These are phyloP conservation scores for Mucor mucedo DNA, from an alignment of 371 early-diverging fungal genomes.

Conservation along the genomic window DNA sequence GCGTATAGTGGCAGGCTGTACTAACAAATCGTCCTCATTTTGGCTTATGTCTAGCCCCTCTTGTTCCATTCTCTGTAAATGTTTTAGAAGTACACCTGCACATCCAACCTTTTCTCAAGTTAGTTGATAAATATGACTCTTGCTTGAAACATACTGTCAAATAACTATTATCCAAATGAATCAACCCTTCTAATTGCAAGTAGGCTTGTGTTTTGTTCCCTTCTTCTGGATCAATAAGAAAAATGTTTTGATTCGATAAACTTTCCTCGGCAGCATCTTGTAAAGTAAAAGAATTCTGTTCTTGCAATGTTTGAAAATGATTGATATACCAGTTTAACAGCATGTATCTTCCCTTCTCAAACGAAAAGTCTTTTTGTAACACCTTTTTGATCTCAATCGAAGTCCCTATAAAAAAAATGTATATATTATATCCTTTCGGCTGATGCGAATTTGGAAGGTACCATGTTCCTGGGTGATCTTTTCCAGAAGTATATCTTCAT, in stretches of 20 bases:
- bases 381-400: conserved; percentile 43
- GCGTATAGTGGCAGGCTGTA: conserved; percentile 33
- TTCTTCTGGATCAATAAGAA: conserved; percentile 35
- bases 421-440: neutral
- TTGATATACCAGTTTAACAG: conserved; percentile 30
- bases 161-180: conserved; percentile 54
- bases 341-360: conserved; percentile 49
- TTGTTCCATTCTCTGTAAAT: conserved; percentile 42
- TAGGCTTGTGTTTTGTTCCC: conserved; percentile 49
- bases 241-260: conserved; percentile 2
- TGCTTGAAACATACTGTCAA: conserved; percentile 13
- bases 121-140: neutral
- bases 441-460: neutral
- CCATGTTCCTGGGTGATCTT: conserved; percentile 11
- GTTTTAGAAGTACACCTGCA: conserved; percentile 65
- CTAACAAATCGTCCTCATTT: conserved; percentile 19
- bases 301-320: conserved; percentile 2
- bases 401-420: conserved; percentile 17
- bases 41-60: conserved; percentile 21
- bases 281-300: conserved; percentile 1
- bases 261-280: neutral
- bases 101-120: conserved; percentile 56
- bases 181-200: conserved; percentile 55
- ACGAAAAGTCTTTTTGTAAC: conserved; percentile 59
- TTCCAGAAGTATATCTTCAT: neutral